Evolutionary conservation across 441 rosid genomes (phyloP).

Genomic region (Adansonia grandidieri): DNA sequence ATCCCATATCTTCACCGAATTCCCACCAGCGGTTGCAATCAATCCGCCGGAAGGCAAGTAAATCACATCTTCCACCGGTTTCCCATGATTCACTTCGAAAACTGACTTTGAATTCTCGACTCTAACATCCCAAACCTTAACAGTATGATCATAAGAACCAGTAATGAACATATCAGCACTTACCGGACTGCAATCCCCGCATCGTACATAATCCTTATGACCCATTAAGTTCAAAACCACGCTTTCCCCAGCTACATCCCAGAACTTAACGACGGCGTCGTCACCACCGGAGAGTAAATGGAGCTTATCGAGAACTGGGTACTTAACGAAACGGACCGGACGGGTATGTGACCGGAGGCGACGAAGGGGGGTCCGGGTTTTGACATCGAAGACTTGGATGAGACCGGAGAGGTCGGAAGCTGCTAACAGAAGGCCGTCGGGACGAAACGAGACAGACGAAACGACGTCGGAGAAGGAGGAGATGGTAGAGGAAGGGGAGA

Average conservation of each 20-base stretch:
- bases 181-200: conserved; percentile 88
- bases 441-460: conserved; percentile 58
- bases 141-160: conserved; percentile 90
- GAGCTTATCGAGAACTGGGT: conserved; percentile 75
- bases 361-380: conserved; percentile 75
- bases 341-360: conserved; percentile 77
- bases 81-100: conserved; percentile 76
- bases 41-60: conserved; percentile 86
- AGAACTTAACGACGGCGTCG: conserved; percentile 82
- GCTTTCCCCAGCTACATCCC: conserved; percentile 83
- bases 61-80: conserved; percentile 87
- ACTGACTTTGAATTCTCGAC: conserved; percentile 46
- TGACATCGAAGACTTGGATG: conserved; percentile 74
- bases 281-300: conserved; percentile 91
- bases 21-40: conserved; percentile 84
- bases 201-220: conserved; percentile 88
- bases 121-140: conserved; percentile 90
- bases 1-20: conserved; percentile 89
- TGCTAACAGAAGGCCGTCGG: conserved; percentile 84
- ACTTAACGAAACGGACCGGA: conserved; percentile 79
- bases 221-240: conserved; percentile 67
- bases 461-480: conserved; percentile 63
- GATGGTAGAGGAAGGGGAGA: conserved; percentile 44
- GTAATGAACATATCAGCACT: conserved; percentile 66
- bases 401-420: conserved; percentile 81